These are phyloP conservation scores for Mortierella sp. DNA, from an alignment of 371 early-diverging fungal species.

Conservation along the genomic window DNA sequence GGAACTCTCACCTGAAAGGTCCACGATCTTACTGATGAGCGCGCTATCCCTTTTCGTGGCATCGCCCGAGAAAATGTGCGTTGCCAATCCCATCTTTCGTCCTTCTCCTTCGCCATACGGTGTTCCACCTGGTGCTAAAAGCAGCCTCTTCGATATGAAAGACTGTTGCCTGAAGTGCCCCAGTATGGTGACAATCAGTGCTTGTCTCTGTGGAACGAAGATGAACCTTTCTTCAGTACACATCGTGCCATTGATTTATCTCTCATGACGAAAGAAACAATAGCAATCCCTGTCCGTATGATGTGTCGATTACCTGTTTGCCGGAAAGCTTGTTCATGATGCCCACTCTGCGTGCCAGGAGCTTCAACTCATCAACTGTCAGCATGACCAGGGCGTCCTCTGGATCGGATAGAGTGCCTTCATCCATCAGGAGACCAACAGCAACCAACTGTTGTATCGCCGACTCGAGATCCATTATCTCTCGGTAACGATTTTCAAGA, in stretches of 20 bases:
- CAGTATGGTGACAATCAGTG: slow-evolving; percentile 22
- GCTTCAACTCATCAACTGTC: slow-evolving; percentile 43
- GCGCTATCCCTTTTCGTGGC: slow-evolving; percentile 26
- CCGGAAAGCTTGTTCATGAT: slow-evolving; percentile 39
- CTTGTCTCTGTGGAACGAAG: slow-evolving; percentile 6
- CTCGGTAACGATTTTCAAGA: slow-evolving; percentile 49
- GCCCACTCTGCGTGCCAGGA: slow-evolving; percentile 27
- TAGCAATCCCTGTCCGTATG: too few relatives aligned
- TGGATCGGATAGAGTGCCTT: slow-evolving; percentile 13
- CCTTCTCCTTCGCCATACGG: slow-evolving; percentile 13
- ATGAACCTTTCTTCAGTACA: neutral
- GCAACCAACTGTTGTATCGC: slow-evolving; percentile 23
- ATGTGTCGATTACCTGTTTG: slow-evolving; percentile 24
- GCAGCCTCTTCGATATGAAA: slow-evolving; percentile 35
- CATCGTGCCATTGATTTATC: too few relatives aligned
- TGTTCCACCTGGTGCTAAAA: slow-evolving; percentile 34
- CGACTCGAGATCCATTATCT: slow-evolving; percentile 27
- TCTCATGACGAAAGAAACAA: neutral
- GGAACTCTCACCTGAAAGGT: slow-evolving; percentile 47
- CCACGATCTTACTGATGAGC: slow-evolving; percentile 47
- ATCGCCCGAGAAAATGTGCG: slow-evolving; percentile 37
- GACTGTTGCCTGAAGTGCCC: slow-evolving; percentile 51
- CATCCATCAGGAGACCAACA: slow-evolving; percentile 29
- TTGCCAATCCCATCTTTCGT: slow-evolving; percentile 31
- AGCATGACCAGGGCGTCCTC: slow-evolving; percentile 38